Base-by-base conservation (phyloP, 148 eudicot genomes). In the Vaccinium darrowii region DNA sequence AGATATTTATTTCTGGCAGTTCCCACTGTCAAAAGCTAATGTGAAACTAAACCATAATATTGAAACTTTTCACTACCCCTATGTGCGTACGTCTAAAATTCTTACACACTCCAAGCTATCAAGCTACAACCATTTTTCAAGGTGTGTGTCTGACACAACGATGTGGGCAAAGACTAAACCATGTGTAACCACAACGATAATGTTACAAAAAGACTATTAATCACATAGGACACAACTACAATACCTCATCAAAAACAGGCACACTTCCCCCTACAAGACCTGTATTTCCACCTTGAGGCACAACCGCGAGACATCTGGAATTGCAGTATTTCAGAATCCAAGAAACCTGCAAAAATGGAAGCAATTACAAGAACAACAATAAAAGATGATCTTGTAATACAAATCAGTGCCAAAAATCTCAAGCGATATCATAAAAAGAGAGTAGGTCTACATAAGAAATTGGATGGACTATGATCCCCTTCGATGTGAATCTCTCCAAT, bases 201-300 rank as follows among this genome's bases (percentile, higher is more conserved):
- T 6, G 21, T 52, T 12, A 63, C 15, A 76, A 21, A 25, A 81
- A 72, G 3, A 33, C 15, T 30, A 53, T 11, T 53, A 27, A 83
- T 16, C 62, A 50, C 33, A 52, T 5, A 4, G n/a, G 43, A 43
- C 21, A 85, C 11, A 63, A 50, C 25, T 5, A 73, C 39, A n/a
- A 83, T 92, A 96, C 99, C 97, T 96, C 99, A 87, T 93, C 98
- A 89, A 91, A 94, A 76, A 93, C 98, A 78, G 99, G 99, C 63
- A 96, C 95, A 91, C 99, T 96, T 90, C 98, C 99, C 81, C 99
- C 99, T 47, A 96, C 99, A 86, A 96, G 98, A 86, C 99, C 97
- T 76, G 99, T 96, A 86, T 96, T 96, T 86, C 98, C 99, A 88
- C 99, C 99, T 88, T 96, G 99, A 54, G 99, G 99, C 75, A 96